Evolutionary conservation across 2,329 filamentous ascomycete species (phyloP), one percentile per base, ranked within the genome.

Genomic region (Fusarium azukiicola): DNA sequence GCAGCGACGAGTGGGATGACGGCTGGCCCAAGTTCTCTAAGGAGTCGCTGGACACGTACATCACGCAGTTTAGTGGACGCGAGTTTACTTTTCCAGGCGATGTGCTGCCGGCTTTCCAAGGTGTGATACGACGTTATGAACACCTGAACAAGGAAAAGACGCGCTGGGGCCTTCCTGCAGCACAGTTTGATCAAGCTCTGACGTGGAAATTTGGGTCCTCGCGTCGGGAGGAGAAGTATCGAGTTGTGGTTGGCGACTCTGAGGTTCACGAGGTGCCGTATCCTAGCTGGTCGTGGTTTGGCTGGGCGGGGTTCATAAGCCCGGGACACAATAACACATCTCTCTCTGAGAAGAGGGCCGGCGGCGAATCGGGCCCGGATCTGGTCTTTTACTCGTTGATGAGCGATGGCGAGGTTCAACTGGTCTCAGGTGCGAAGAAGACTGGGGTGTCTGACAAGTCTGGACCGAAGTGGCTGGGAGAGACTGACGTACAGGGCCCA

Each of bases 1-100:
- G 73, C 13, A 71, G 78, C 8, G 75, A 78, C 2, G 73, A 71
- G 40, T 78, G 75, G 76, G 70, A 73, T 21, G 64, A 68, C 14
- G 69, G 67, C 3, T 38, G 69, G 1, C 19, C 32, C 0, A 78
- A 76, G 4, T 78, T 79, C 23, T 78, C 76, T 0, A 19, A 27
- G 1, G 46, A 2, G 8, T 52, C n/a, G 21, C 27, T 66, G 27
- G 40, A 32, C 3, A 42, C 9, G 0, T 79, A 78, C 2, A 74
- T 78, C 7, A 71, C 42, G 2, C 75, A 79, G 46, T 78, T 68
- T n/a, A 74, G 54, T 1, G 19, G 19, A 4, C 73, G 76, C 3
- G n/a, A 64, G 5, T 72, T 79, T 5, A 78, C 75, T 0, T 79
- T 73, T 7, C 19, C 76, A 1, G 50, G 52, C 13, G 76, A 79